A percentile compares a stretch with the other conserved stretches of the same genome.
These are phyloP conservation scores for Dothidotthia symphoricarpi DNA, from an alignment of 2,329 filamentous ascomycete genomes.

Conservation along the genomic window DNA sequence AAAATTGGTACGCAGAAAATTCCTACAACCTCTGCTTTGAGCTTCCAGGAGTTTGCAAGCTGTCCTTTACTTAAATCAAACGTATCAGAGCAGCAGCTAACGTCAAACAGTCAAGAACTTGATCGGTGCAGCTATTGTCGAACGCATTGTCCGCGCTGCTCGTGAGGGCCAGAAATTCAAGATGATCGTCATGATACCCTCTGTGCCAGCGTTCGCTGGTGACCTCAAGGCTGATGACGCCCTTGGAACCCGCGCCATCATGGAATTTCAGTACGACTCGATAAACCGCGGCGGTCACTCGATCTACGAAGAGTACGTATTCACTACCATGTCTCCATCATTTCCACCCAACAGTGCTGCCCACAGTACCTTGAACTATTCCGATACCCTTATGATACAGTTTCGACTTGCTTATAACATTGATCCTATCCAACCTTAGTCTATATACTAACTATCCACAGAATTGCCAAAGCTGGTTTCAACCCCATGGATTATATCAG, in stretches of 20 bases:
- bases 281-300: slow-evolving; percentile 75
- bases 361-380: too few species aligned
- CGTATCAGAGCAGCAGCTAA: slow-evolving; percentile 43
- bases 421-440: too few species aligned
- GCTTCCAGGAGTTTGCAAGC: neutral
- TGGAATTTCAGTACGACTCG: slow-evolving; percentile 78
- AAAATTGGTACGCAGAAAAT: slow-evolving; percentile 2
- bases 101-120: slow-evolving; percentile 74
- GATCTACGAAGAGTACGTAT: slow-evolving; percentile 63
- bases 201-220: slow-evolving; percentile 79
- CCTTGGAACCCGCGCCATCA: slow-evolving; percentile 77
- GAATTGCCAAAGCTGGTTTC: slow-evolving; percentile 62
- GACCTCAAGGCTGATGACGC: slow-evolving; percentile 71
- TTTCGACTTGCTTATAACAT: too few species aligned
- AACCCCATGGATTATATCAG: slow-evolving; percentile 72
- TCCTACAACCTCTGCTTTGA: neutral
- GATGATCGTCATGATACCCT: slow-evolving; percentile 74
- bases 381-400: too few species aligned
- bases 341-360: too few species aligned
- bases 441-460: too few species aligned
- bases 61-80: slow-evolving; percentile 10
- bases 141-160: slow-evolving; percentile 71
- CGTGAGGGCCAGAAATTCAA: slow-evolving; percentile 66
- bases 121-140: slow-evolving; percentile 75
- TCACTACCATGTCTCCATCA: too few species aligned